Conservation (phyloP, 495 filamentous ascomycete genomes). For the Copromyces sp. region DNA sequence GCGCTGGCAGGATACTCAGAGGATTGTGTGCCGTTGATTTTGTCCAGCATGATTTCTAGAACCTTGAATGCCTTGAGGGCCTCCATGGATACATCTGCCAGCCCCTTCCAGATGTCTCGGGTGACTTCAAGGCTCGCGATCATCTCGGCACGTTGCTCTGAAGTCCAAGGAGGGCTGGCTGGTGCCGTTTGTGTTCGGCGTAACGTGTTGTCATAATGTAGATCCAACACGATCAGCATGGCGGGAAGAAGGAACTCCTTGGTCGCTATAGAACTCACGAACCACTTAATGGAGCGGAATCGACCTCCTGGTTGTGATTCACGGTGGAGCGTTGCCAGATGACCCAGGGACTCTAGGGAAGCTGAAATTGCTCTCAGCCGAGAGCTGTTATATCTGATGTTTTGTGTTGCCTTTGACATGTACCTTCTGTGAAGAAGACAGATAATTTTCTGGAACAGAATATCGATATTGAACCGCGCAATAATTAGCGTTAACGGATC, state of each 20-base stretch:
- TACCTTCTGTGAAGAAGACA: slow-evolving; percentile 81
- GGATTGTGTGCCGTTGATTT: slow-evolving; percentile 42
- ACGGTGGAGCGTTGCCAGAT: slow-evolving; percentile 64
- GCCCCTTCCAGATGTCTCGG: slow-evolving; percentile 65
- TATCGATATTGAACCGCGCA: slow-evolving; percentile 68
- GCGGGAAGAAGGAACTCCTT: slow-evolving; percentile 81
- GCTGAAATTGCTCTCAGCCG: slow-evolving; percentile 73
- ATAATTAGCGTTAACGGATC: slow-evolving; percentile 73
- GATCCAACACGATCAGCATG: slow-evolving; percentile 78
- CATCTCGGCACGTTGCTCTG: slow-evolving; percentile 68
- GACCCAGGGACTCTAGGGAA: slow-evolving; percentile 61
- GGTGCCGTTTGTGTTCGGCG: slow-evolving; percentile 6
- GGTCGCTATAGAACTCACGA: slow-evolving; percentile 64
- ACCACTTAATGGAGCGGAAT: slow-evolving; percentile 61
- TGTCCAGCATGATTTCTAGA: slow-evolving; percentile 68
- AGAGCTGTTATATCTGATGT: slow-evolving; percentile 69
- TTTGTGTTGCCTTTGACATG: slow-evolving; percentile 55
- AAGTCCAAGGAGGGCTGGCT: slow-evolving; percentile 54
- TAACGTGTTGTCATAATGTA: slow-evolving; percentile 42
- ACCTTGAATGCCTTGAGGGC: slow-evolving; percentile 75
- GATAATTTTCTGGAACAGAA: slow-evolving; percentile 73
- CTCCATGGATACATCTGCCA: slow-evolving; percentile 70
- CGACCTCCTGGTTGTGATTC: slow-evolving; percentile 67
- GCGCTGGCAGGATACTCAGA: slow-evolving; percentile 8
- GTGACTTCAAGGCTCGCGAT: slow-evolving; percentile 58